These are phyloP conservation scores for Auriscalpium microsporum DNA, from an alignment of 768 basidiomycete genomes.

Conservation along the genomic window DNA sequence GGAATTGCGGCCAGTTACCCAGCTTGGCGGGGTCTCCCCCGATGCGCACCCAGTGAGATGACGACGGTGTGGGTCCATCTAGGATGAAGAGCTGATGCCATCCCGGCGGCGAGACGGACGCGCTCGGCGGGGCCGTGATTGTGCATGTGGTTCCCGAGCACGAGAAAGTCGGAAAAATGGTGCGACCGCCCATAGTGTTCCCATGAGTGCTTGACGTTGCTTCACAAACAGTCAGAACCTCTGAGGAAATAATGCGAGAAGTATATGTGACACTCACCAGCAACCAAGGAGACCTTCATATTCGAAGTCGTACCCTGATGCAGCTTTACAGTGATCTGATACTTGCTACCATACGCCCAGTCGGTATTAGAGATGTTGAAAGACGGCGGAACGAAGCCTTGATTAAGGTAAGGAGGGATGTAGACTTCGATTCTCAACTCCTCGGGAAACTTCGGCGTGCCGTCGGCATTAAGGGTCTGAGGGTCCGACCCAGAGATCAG, in stretches of 20 bases:
- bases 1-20: slow-evolving; percentile 66
- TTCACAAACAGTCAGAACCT: slow-evolving; percentile 14
- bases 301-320: slow-evolving; percentile 31
- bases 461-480: slow-evolving; percentile 35
- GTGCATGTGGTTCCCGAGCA: slow-evolving; percentile 65
- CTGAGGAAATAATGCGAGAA: not conserved
- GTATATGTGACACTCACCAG: slow-evolving; percentile 33
- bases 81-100: slow-evolving; percentile 74
- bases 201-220: slow-evolving; percentile 73
- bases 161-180: slow-evolving; percentile 64
- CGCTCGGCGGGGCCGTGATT: slow-evolving; percentile 69
- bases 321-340: slow-evolving; percentile 40
- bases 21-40: slow-evolving; percentile 65
- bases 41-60: slow-evolving; percentile 67
- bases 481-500: slow-evolving; percentile 74
- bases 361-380: slow-evolving; percentile 53
- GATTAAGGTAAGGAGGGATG: slow-evolving; percentile 75
- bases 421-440: slow-evolving; percentile 78
- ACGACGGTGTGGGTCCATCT: slow-evolving; percentile 72
- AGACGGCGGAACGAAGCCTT: slow-evolving; percentile 52
- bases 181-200: slow-evolving; percentile 65
- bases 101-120: slow-evolving; percentile 59
- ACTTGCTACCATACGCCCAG: slow-evolving; percentile 51
- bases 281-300: slow-evolving; percentile 59
- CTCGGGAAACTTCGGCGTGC: slow-evolving; percentile 47